Base-by-base conservation (phyloP, 352 stramenopile species). In the Thraustotheca clavata region DNA sequence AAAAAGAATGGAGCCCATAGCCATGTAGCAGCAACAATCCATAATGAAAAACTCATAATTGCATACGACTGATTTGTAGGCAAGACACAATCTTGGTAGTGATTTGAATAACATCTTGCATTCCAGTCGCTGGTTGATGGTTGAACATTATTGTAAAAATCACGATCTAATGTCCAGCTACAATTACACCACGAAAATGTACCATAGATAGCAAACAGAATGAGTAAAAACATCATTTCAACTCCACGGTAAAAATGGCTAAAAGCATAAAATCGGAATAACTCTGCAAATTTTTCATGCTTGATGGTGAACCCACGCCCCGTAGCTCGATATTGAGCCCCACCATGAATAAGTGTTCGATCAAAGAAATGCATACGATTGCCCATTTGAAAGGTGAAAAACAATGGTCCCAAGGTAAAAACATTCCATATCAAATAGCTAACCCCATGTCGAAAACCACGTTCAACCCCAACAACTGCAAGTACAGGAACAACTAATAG, bases 11-110 rank as follows among this genome's bases (percentile, higher is more conserved):
- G 84, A 4, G 77, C 84, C 82, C 82, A 91, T 73, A 91, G 78
- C 82, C 82, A 93, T 20, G 82, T 91, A 24, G 73, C 79, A 2
- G 43, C 43, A 9, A 52, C 92, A 43, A 97, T 97, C 35, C 99
- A 88, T 70, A 99, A 71, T 27, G 94, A 98, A 83, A 97, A 99
- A 35, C 96, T 98, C 72, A 97, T 91, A 39, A 97, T 95, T 65
- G 94, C 89, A 74, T 99, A 99, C 73, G 98, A 97, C 70, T 95
- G 88, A 60, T 97, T 95, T n/a, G 87, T 94, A 5, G 91, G 96
- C 67, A 96, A 80, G 57, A 98, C 83, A 69, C 89, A 97, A 48
- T 94, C 62, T 61, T 93, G 84, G 71, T 91, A 93, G 60, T 90
- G 73, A 62, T 89, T 77, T 31, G 71, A 74, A 49, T 93, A 93